Conservation (phyloP, 805 yeast genomes). For the Ogataea chonburiensis region DNA sequence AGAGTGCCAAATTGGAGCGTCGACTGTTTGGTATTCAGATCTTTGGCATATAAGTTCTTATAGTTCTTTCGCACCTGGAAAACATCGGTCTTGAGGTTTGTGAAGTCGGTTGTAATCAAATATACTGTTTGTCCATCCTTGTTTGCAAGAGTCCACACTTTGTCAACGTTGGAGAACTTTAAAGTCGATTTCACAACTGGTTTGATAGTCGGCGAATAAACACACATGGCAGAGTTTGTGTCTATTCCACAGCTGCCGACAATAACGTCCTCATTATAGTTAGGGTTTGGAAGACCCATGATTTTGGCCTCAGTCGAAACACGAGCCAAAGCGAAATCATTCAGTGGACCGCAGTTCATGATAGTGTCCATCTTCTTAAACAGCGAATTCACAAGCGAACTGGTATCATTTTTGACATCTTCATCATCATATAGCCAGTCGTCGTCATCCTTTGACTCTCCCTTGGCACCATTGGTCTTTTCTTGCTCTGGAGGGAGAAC, state of each 20-base stretch:
- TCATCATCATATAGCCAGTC: conserved; percentile 40
- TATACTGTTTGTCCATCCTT: conserved; percentile 44
- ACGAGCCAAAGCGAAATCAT: conserved; percentile 64
- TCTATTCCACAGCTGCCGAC: conserved; percentile 70
- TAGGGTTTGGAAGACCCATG: conserved; percentile 69
- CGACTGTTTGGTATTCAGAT: conserved; percentile 58
- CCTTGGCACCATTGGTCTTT: conserved; percentile 5
- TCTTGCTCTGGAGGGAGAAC: conserved; percentile 4
- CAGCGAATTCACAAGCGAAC: conserved; percentile 28
- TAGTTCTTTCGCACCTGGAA: conserved; percentile 63
- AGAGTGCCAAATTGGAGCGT: conserved; percentile 66
- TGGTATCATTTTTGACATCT: conserved; percentile 20
- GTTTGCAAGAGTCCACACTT: conserved; percentile 66
- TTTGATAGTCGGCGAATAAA: conserved; percentile 65
- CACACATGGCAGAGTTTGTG: conserved; percentile 51
- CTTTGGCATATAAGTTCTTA: conserved; percentile 57
- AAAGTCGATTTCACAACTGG: conserved; percentile 68
- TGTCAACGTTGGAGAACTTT: conserved; percentile 67
- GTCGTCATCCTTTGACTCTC: conserved; percentile 41
- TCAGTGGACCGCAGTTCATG: conserved; percentile 69
- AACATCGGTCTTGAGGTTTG: conserved; percentile 63
- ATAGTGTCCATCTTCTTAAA: conserved; percentile 54
- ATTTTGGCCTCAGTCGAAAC: conserved; percentile 51
- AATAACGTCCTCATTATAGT: conserved; percentile 61
- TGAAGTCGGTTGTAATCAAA: conserved; percentile 69